Evolutionary conservation across 1,139 yeast species (phyloP), one percentile per base, ranked within the genome.

Genomic region (Kurtzmaniella quercitrusa): DNA sequence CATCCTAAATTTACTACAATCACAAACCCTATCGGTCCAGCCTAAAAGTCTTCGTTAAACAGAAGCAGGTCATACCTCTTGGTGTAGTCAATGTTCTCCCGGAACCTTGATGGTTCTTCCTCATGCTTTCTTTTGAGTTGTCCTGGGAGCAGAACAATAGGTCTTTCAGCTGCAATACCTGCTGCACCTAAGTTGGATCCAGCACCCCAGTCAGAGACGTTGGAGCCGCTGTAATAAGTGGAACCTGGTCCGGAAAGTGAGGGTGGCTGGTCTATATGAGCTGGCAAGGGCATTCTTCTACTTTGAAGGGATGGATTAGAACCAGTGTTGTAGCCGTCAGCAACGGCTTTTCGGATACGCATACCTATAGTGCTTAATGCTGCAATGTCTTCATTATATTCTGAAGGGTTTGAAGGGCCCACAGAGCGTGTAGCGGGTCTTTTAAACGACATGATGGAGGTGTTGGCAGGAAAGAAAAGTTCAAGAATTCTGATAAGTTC

Each of bases 341-440:
- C 70, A 2, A 84, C 80, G 2, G 84, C 73, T 53, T 82, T 81
- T 55, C 93, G 74, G 50, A 84, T 78, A 49, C 88, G 70, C 88
- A 82, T 83, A 0, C 88, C 89, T 5, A 83, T 55, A 0, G 82
- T 72, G 36, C 82, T 72, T 21, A 84, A 66, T 3, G 60, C 53
- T 11, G 65, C 62, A 1, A 55, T 46, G 21, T 48, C 61, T 36
- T 51, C 57, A 48, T 52, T 54, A 42, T 33, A 28, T 17, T 44
- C 44, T 21, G 36, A 40, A 35, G 45, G 8, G 50, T 2, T 53
- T 48, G 16, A 22, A 37, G 11, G 37, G 22, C 37, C 44, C 42
- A 40, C 40, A 17, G 54, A 52, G 3, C 52, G 51, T 33, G 46
- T 43, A 52, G 53, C 55, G 36, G 52, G 56, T 45, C 63, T 58